phyloP scores from a whole-genome alignment of 805 yeast species.

The Diddensiella caesifluorescens region DNA sequence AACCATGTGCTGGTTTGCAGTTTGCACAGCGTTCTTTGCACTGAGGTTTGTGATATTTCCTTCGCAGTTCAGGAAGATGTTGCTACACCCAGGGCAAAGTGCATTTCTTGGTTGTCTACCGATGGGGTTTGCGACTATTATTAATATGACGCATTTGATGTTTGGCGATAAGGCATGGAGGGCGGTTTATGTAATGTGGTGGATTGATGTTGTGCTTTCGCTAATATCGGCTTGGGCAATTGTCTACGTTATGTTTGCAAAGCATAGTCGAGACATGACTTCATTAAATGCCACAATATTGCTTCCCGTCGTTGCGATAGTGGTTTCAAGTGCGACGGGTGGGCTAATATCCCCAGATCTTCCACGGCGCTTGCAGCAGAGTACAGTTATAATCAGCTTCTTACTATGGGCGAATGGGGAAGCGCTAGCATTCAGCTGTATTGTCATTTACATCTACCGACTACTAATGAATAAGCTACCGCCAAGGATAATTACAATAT shows the following conservation, averaged over 20 bases:
- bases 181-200: conserved; percentile 63
- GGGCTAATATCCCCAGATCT: conserved; percentile 44
- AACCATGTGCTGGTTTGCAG: conserved; percentile 41
- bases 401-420: conserved; percentile 69
- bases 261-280: conserved; percentile 31
- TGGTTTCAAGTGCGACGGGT: conserved; percentile 73
- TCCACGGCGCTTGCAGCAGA: conserved; percentile 42
- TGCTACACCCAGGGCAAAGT: conserved; percentile 43
- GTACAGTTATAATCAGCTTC: conserved; percentile 50
- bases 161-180: conserved; percentile 41
- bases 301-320: conserved; percentile 73
- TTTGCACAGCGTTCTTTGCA: conserved; percentile 41
- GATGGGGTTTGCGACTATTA: conserved; percentile 71
- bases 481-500: conserved; percentile 50
- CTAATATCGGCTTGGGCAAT: conserved; percentile 57
- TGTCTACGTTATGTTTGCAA: conserved; percentile 45
- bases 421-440: conserved; percentile 49
- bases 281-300: conserved; percentile 53
- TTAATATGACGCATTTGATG: conserved; percentile 49
- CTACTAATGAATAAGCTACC: conserved; percentile 56
- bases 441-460: conserved; percentile 56
- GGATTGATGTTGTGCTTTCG: conserved; percentile 56
- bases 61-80: conserved; percentile 28
- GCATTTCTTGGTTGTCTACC: conserved; percentile 73
- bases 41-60: conserved; percentile 38